Conservation (phyloP, 2,329 filamentous ascomycete species). For the Pseudonectria foliicola region DNA sequence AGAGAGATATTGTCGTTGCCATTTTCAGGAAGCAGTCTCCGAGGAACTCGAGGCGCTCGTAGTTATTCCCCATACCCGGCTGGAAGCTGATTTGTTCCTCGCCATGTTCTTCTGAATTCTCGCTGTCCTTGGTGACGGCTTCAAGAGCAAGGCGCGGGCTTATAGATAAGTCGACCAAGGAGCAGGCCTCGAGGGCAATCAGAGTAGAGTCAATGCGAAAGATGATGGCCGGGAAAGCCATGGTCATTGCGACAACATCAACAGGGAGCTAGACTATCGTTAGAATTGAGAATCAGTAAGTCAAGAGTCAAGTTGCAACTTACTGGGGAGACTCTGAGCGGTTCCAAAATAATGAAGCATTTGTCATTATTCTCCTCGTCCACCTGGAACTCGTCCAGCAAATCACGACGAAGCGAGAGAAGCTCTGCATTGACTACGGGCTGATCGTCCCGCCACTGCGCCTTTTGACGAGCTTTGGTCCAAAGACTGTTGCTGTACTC, state of each 20-base stretch:
- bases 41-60: conserved; percentile 88
- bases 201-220: conserved; percentile 76
- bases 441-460: conserved; percentile 57
- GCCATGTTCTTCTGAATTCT: conserved; percentile 69
- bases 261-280: conserved; percentile 52
- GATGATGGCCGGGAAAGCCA: conserved; percentile 76
- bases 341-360: conserved; percentile 70
- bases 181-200: conserved; percentile 69
- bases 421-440: conserved; percentile 73
- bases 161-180: conserved; percentile 56
- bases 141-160: conserved; percentile 68
- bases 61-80: conserved; percentile 85
- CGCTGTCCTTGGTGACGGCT: conserved; percentile 86
- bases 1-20: conserved; percentile 85
- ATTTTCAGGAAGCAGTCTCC: conserved; percentile 95
- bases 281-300: conserved; percentile 8
- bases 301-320: conserved; percentile 25
- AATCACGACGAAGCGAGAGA: conserved; percentile 71
- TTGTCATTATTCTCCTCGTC: conserved; percentile 36
- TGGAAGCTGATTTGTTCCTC: conserved; percentile 66
- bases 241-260: conserved; percentile 62
- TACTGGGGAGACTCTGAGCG: conserved; percentile 68
- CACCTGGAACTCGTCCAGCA: conserved; percentile 62
- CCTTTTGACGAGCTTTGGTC: conserved; percentile 46
- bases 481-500: conserved; percentile 79